Evolutionary conservation across 1,139 yeast species (phyloP).

Genomic region (Candida tunisiensis): DNA sequence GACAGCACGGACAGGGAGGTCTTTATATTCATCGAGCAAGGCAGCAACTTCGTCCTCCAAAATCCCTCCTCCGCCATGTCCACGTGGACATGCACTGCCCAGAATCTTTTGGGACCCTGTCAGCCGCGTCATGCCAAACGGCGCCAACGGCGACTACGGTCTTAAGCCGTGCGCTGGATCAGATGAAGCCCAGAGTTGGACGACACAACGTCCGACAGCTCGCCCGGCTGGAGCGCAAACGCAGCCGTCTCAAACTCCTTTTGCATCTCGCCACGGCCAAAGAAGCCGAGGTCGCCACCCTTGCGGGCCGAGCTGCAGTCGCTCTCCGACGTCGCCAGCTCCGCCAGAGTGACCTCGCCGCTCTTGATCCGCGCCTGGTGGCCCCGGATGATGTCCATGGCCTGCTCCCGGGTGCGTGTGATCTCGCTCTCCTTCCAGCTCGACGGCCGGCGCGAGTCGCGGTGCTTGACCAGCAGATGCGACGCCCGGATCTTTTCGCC

Average conservation of each 20-base stretch:
- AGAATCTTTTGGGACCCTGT: too few relatives aligned
- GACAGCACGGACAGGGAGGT: too few relatives aligned
- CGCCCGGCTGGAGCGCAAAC: conserved; percentile 66
- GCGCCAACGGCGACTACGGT: too few relatives aligned
- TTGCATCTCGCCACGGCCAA: conserved; percentile 88
- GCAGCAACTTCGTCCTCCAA: too few relatives aligned
- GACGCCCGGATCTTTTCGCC: conserved; percentile 50
- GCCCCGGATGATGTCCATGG: conserved; percentile 43
- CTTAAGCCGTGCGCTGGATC: conserved; percentile 62
- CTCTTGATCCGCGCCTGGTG: conserved; percentile 44
- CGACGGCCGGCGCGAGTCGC: conserved; percentile 72
- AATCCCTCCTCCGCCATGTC: too few relatives aligned
- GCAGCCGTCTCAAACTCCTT: conserved; percentile 85
- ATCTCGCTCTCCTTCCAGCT: conserved; percentile 77
- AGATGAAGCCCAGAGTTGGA: conserved; percentile 86
- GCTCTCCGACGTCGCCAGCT: conserved; percentile 66
- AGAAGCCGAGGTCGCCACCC: conserved; percentile 85
- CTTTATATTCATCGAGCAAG: too few relatives aligned
- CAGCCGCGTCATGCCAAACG: too few relatives aligned
- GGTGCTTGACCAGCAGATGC: conserved; percentile 72
- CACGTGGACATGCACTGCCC: too few relatives aligned
- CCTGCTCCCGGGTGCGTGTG: conserved; percentile 70
- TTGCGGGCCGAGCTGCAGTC: conserved; percentile 80
- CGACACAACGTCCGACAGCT: conserved; percentile 68
- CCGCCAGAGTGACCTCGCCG: conserved; percentile 56